Percentiles rank a stretch among this genome's conserved stretches.
Conservation (phyloP, 306 rosid species). For the Potentilla sterilis region DNA sequence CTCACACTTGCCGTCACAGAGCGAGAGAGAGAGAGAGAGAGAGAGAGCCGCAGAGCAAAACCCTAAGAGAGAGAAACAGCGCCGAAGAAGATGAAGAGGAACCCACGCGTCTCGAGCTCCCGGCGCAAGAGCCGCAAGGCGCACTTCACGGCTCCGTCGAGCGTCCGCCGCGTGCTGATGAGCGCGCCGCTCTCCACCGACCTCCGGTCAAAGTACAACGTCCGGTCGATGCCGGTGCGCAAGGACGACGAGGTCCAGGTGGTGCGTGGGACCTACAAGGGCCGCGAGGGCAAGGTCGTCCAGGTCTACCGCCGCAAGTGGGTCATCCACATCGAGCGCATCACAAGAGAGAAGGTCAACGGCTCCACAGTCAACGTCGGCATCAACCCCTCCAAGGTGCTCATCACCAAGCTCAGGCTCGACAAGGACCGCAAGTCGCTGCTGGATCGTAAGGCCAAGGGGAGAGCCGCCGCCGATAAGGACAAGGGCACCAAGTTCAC, state of each 20-base stretch:
- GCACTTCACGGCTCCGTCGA: conserved; percentile 91
- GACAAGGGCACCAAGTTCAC: conserved; percentile 95
- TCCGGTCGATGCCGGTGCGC: conserved; percentile 81
- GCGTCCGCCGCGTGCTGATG: conserved; percentile 84
- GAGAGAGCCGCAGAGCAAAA: neutral
- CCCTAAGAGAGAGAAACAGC: neutral
- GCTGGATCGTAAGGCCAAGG: conserved; percentile 94
- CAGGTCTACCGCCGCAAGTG: conserved; percentile 95
- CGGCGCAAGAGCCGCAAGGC: conserved; percentile 97
- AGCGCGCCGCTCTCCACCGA: conserved; percentile 84
- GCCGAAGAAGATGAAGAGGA: conserved; percentile 63
- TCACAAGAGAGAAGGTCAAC: conserved; percentile 92
- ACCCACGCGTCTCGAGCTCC: conserved; percentile 82
- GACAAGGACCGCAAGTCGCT: conserved; percentile 89
- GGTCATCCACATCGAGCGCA: conserved; percentile 91
- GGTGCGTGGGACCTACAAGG: conserved; percentile 85
- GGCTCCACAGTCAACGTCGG: conserved; percentile 97
- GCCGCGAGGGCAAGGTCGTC: conserved; percentile 89
- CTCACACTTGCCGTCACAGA: conserved; percentile 12
- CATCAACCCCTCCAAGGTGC: conserved; percentile 70
- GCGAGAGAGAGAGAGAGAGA: neutral
- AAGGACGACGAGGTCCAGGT: conserved; percentile 96
- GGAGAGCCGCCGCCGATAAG: conserved; percentile 92
- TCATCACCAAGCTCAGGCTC: conserved; percentile 73
- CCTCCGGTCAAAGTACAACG: conserved; percentile 86